A percentile compares a stretch with the other conserved stretches of the same genome.
Conservation (phyloP, 2,329 filamentous ascomycete genomes). For the Bimuria novae-zelandiae region DNA sequence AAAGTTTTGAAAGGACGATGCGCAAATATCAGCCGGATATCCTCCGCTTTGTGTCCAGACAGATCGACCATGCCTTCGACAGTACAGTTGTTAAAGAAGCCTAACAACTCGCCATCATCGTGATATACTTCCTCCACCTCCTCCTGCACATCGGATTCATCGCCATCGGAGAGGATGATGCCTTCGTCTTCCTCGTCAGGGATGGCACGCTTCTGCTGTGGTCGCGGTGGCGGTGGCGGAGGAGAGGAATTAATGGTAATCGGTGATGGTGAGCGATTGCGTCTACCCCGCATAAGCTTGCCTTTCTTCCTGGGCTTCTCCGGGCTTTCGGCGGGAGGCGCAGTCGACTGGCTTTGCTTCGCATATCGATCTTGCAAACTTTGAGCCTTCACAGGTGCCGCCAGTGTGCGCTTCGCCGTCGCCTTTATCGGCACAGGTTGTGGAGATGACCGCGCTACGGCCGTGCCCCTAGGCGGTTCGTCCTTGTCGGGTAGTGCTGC, state of each 20-base stretch:
- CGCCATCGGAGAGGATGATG: conserved; percentile 42
- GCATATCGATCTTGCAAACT: conserved; percentile 63
- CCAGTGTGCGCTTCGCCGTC: conserved; percentile 60
- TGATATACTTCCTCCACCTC: conserved; percentile 29
- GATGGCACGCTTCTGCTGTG: conserved; percentile 22
- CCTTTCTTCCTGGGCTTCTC: conserved; percentile 37
- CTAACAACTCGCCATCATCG: conserved; percentile 65
- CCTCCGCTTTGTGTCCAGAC: conserved; percentile 71
- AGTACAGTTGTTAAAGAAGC: conserved; percentile 82
- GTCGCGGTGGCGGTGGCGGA: conserved; percentile 19
- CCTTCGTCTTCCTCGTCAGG: conserved; percentile 41
- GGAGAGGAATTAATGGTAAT: conserved; percentile 7
- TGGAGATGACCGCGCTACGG: conserved; percentile 20
- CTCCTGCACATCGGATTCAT: conserved; percentile 52
- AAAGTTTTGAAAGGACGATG: conserved; percentile 75
- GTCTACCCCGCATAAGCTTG: conserved; percentile 58
- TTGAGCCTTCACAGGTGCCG: conserved; percentile 53
- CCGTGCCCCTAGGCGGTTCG: conserved; percentile 36
- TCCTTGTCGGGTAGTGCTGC: conserved; percentile 33
- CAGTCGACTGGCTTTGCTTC: conserved; percentile 25
- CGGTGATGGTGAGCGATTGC: conserved; percentile 36
- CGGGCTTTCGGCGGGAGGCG: conserved; percentile 21
- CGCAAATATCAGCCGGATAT: conserved; percentile 70
- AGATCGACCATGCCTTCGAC: conserved; percentile 79
- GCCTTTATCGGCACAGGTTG: conserved; percentile 45